These are phyloP conservation scores for Pythium sukuiense DNA, from an alignment of 352 stramenopile species.

Conservation along the genomic window DNA sequence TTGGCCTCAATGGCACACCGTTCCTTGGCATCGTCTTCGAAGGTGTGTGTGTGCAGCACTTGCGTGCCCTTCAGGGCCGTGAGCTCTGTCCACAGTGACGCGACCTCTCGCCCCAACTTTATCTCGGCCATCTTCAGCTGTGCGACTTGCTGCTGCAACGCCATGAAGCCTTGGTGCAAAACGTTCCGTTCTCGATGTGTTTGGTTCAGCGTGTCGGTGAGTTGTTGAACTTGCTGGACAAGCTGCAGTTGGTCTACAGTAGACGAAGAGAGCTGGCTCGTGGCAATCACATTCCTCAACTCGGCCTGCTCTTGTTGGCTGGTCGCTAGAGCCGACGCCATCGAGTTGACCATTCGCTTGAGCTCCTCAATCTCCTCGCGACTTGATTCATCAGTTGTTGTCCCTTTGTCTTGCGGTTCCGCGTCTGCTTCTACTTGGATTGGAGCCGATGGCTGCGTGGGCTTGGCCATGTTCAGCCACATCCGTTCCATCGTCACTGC, in stretches of 20 bases:
- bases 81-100: neutral
- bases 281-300: neutral
- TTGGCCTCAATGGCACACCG: neutral
- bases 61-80: neutral
- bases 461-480: neutral
- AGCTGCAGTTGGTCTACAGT: neutral
- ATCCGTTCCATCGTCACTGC: neutral
- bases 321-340: neutral
- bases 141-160: neutral
- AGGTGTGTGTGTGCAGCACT: neutral
- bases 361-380: neutral
- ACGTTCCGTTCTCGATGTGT: neutral
- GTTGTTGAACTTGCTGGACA: neutral
- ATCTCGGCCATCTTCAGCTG: neutral
- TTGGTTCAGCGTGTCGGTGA: neutral
- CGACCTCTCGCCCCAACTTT: neutral
- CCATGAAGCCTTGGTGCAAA: neutral
- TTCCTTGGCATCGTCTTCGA: neutral
- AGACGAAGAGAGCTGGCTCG: neutral
- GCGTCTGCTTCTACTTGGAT: neutral
- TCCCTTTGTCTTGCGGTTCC: no score
- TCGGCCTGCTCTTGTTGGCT: neutral
- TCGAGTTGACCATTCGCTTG: neutral
- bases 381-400: neutral
- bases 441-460: no score